A percentile compares a stretch with the other conserved stretches of the same genome.
Conservation (phyloP, 2,329 filamentous ascomycete genomes). For the Teratosphaeria destructans region DNA sequence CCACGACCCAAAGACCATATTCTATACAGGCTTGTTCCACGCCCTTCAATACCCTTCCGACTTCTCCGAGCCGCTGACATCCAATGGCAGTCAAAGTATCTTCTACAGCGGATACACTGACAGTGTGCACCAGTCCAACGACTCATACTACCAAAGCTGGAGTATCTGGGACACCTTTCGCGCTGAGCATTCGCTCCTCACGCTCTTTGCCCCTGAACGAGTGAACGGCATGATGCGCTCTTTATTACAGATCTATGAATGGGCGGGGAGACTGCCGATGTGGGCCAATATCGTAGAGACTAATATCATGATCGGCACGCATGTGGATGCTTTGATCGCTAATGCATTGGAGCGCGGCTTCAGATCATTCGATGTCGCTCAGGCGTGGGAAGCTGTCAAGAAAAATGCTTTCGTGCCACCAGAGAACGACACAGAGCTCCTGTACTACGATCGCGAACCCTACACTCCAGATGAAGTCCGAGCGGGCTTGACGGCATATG, state of each 20-base stretch:
- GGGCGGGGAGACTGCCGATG: conserved; percentile 38
- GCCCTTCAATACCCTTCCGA: conserved; percentile 39
- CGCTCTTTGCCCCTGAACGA: conserved; percentile 37
- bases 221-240: conserved; percentile 40
- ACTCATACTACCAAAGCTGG: conserved; percentile 43
- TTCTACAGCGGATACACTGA: conserved; percentile 42
- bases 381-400: conserved; percentile 35
- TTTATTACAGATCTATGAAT: conserved; percentile 37
- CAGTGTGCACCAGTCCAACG: conserved; percentile 30
- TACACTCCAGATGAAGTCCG: conserved; percentile 37
- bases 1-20: conserved; percentile 36
- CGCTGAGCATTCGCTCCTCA: conserved; percentile 37
- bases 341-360: conserved; percentile 38
- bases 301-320: conserved; percentile 43
- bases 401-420: conserved; percentile 38
- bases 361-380: conserved; percentile 31
- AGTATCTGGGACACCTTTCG: conserved; percentile 43
- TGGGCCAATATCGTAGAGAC: conserved; percentile 43
- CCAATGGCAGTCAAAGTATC: conserved; percentile 14
- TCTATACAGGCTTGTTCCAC: conserved; percentile 39
- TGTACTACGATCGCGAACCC: conserved; percentile 40
- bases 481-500: conserved; percentile 37
- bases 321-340: conserved; percentile 39
- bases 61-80: conserved; percentile 34
- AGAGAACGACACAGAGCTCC: conserved; percentile 32